A percentile compares a stretch with the other conserved stretches of the same genome.
Evolutionary conservation across 106 monocot genomes (phyloP).

Genomic region (Gastrodia elata): DNA sequence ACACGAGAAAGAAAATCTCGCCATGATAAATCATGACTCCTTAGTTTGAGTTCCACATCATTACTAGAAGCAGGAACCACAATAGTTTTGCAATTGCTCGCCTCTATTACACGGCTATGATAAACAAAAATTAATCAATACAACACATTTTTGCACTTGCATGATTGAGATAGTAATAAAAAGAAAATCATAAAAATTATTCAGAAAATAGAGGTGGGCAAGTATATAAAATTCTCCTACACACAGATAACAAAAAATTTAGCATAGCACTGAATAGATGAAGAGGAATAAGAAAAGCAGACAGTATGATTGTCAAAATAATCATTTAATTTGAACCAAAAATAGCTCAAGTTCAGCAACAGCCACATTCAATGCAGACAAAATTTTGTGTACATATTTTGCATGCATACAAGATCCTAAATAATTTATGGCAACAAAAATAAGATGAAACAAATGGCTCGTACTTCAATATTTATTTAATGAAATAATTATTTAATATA

Average conservation of each 20-base stretch:
- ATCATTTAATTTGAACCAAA: background rate
- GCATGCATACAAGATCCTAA: too few species aligned
- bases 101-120: constrained; percentile 61
- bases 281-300: background rate
- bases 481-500: too few species aligned
- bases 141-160: background rate
- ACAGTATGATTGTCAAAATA: background rate
- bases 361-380: background rate
- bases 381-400: too few species aligned
- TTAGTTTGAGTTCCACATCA: constrained; percentile 42
- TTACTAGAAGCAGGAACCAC: constrained; percentile 62
- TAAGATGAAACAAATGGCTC: too few species aligned
- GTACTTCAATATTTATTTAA: too few species aligned
- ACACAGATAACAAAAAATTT: background rate
- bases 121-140: background rate
- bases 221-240: background rate
- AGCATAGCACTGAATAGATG: background rate
- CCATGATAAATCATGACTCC: constrained; percentile 77
- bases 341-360: background rate
- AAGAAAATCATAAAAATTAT: constrained; percentile 6
- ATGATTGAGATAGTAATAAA: background rate
- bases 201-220: background rate
- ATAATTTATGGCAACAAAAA: too few species aligned
- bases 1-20: constrained; percentile 45
- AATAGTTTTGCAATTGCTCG: constrained; percentile 52